phyloP scores from a whole-genome alignment of 2,329 filamentous ascomycete species.

The Colletotrichum simmondsii region DNA sequence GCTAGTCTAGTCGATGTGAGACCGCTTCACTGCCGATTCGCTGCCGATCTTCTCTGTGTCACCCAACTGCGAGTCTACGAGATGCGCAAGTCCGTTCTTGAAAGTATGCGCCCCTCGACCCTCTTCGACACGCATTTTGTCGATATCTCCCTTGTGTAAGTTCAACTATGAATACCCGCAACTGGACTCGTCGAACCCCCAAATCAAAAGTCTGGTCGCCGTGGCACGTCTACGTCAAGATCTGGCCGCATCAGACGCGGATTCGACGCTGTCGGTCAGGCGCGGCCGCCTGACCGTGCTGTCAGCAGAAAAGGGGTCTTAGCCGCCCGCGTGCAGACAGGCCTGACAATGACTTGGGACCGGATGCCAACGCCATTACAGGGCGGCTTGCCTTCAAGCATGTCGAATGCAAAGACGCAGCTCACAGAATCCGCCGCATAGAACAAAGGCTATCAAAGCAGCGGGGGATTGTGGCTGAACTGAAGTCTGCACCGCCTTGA shows the following conservation, averaged over 20 bases:
- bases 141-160: not conserved
- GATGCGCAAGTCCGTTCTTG: not conserved
- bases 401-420: conserved; percentile 5
- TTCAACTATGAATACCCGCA: not conserved
- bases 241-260: not conserved
- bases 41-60: conserved; percentile 1
- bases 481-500: conserved; percentile 20
- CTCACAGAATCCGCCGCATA: not conserved
- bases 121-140: not conserved
- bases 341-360: conserved; percentile 11
- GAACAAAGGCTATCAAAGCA: conserved; percentile 4
- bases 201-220: not conserved
- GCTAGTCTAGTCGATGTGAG: not conserved
- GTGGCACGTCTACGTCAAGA: conserved; percentile 5
- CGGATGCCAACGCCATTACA: conserved; percentile 11
- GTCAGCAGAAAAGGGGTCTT: conserved; percentile 22
- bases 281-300: not conserved
- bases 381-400: conserved; percentile 18
- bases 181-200: not conserved
- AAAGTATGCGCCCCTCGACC: not conserved
- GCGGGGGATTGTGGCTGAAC: conserved; percentile 11
- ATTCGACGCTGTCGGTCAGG: not conserved
- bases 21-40: conserved; percentile 1
- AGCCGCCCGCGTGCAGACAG: conserved; percentile 4
- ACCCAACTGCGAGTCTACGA: not conserved